A percentile compares a stretch with the other conserved stretches of the same genome.
Conservation (phyloP, 2,329 filamentous ascomycete species). For the Penicillium sclerotiorum region DNA sequence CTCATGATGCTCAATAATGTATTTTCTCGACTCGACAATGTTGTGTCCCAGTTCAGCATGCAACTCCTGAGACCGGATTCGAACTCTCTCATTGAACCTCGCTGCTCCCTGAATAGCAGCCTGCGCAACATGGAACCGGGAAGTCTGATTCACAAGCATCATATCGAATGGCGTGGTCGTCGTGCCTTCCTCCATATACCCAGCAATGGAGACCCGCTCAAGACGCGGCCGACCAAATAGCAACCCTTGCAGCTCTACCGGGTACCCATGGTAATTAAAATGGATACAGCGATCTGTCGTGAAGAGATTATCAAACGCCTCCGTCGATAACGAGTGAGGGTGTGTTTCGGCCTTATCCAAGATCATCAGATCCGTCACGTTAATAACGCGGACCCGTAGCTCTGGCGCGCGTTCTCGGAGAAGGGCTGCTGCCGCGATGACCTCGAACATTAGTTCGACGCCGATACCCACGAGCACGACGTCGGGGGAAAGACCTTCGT, state of each 20-base stretch:
- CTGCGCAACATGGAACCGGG: slow-evolving; percentile 61
- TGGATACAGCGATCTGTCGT: slow-evolving; percentile 58
- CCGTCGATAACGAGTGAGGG: slow-evolving; percentile 59
- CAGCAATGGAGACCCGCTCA: slow-evolving; percentile 58
- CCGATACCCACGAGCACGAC: slow-evolving; percentile 67
- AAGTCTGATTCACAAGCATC: slow-evolving; percentile 66
- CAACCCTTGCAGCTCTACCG: slow-evolving; percentile 61
- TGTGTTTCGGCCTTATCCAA: slow-evolving; percentile 58
- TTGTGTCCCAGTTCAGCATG: slow-evolving; percentile 53
- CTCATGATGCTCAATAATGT: slow-evolving; percentile 56
- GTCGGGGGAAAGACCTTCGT: slow-evolving; percentile 59
- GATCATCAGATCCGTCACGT: slow-evolving; percentile 69
- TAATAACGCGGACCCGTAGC: slow-evolving; percentile 63
- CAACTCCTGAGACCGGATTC: slow-evolving; percentile 48
- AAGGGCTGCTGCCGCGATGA: slow-evolving; percentile 62
- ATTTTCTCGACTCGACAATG: slow-evolving; percentile 54
- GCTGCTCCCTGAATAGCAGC: slow-evolving; percentile 56
- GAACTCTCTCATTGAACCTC: slow-evolving; percentile 52
- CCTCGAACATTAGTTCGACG: slow-evolving; percentile 67
- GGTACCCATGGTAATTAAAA: slow-evolving; percentile 71
- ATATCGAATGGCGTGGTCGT: slow-evolving; percentile 72
- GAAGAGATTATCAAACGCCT: slow-evolving; percentile 60
- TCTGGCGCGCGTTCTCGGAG: slow-evolving; percentile 54
- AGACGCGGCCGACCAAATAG: slow-evolving; percentile 60
- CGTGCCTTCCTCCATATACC: slow-evolving; percentile 66